phyloP scores from a whole-genome alignment of 139 green algal genomes.

The Spirogloea muscicola region DNA sequence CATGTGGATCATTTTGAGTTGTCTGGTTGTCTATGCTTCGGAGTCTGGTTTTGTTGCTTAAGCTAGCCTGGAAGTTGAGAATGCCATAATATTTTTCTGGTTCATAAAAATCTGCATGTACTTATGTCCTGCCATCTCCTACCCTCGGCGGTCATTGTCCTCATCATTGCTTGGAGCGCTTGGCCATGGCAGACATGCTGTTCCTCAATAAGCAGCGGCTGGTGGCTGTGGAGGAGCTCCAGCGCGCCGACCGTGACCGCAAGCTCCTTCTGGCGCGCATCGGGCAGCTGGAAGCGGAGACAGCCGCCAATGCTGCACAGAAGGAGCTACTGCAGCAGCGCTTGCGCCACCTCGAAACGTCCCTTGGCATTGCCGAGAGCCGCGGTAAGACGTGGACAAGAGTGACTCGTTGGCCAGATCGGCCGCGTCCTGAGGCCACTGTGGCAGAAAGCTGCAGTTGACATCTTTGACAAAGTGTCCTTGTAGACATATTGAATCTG shows the following conservation, averaged over 20 bases:
- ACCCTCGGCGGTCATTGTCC: too few relatives aligned
- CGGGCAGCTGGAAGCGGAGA: background rate
- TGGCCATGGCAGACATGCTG: background rate
- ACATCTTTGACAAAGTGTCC: background rate
- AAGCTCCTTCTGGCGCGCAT: background rate
- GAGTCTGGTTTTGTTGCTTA: too few relatives aligned
- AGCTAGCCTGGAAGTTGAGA: too few relatives aligned
- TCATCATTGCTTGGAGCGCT: too few relatives aligned
- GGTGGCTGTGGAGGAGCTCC: background rate
- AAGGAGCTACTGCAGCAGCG: background rate
- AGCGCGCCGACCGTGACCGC: background rate
- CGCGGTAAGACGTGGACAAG: background rate
- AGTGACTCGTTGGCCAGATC: background rate
- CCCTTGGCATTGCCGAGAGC: background rate
- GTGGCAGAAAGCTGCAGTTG: background rate
- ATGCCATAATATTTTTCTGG: too few relatives aligned
- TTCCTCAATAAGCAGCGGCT: background rate
- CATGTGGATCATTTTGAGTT: too few relatives aligned
- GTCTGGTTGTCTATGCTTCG: too few relatives aligned
- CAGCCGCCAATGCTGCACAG: background rate
- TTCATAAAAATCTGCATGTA: too few relatives aligned
- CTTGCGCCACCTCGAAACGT: background rate
- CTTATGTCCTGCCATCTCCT: too few relatives aligned
- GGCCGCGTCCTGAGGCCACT: background rate
- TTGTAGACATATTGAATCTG: background rate